Base-by-base conservation (phyloP, 805 yeast genomes). In the Hanseniaspora vineae region DNA sequence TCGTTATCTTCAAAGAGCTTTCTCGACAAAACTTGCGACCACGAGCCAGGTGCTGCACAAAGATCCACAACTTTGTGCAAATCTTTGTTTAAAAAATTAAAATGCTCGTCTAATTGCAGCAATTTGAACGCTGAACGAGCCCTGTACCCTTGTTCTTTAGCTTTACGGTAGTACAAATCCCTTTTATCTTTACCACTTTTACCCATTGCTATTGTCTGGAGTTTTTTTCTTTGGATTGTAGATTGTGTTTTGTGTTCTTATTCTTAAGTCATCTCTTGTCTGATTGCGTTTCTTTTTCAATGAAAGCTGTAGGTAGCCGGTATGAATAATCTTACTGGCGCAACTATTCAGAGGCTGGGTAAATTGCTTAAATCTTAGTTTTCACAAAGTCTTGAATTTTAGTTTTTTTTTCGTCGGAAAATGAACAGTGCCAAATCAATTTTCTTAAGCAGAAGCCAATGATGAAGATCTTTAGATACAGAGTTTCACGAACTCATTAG, bases 21-120 rank as follows among this genome's bases (percentile, higher is more conserved):
- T 54, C 85, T 66, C 32, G 92, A 81, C 13, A 92, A 73, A 0
- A 92, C 98, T 62, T 92, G 98, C 1, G 95, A 84, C 98, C 98
- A 92, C 3, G 97, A 88, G 1, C 97, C 96, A 0, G 97, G 97
- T 4, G 97, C 98, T 35, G 98, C 98, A 72, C 98, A 92, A 31
- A 92, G 71, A 66, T 92, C 98, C 5, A 92, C 98, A 3, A 92
- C 97, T 55, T 96, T 70, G 42, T 71, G 72, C 35, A 88, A 79
- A 39, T 78, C 82, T 48, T 72, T 70, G 45, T 78, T 73, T 49
- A 92, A 77, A 35, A 88, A 75, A 52, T 84, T 81, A 62, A 90
- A 92, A 62, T 92, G 89, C 49, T 90, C 96, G 58, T 92, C 83
- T 44, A 92, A 68, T 61, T 92, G 98, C 3, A 92, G 71, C 11